These are phyloP conservation scores for Verticillium nonalfalfae DNA, from an alignment of 2,329 filamentous ascomycete species.

Conservation along the genomic window DNA sequence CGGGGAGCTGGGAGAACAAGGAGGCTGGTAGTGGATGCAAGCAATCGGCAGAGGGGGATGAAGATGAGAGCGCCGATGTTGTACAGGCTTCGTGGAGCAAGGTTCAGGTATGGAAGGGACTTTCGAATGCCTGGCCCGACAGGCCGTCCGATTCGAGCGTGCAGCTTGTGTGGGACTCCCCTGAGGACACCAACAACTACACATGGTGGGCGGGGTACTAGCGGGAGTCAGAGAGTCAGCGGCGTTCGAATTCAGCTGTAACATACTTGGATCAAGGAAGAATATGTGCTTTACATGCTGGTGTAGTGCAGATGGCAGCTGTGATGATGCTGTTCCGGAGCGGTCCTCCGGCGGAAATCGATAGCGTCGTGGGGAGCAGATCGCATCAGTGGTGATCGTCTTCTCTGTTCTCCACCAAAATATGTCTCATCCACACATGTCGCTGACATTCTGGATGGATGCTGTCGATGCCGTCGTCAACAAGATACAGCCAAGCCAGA, in stretches of 20 bases:
- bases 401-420: not conserved
- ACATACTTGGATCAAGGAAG: not conserved
- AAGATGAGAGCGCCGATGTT: not conserved
- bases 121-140: conserved; percentile 10
- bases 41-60: not conserved
- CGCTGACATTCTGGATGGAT: not conserved
- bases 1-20: conserved; percentile 1
- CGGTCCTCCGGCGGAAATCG: not conserved
- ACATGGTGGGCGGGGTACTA: conserved; percentile 9
- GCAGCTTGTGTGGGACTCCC: conserved; percentile 6
- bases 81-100: conserved; percentile 1
- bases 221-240: not conserved
- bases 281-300: not conserved
- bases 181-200: conserved; percentile 11
- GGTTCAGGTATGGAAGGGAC: conserved; percentile 8
- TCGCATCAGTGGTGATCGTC: not conserved
- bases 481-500: not conserved
- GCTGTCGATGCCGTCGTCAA: not conserved
- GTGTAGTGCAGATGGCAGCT: too few relatives aligned
- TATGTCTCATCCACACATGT: not conserved
- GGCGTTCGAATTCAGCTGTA: not conserved
- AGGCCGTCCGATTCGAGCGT: conserved; percentile 9
- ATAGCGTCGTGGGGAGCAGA: not conserved
- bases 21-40: not conserved
- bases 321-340: not conserved